Base-by-base conservation (phyloP, 139 green algal genomes). In the Closterium sp. region DNA sequence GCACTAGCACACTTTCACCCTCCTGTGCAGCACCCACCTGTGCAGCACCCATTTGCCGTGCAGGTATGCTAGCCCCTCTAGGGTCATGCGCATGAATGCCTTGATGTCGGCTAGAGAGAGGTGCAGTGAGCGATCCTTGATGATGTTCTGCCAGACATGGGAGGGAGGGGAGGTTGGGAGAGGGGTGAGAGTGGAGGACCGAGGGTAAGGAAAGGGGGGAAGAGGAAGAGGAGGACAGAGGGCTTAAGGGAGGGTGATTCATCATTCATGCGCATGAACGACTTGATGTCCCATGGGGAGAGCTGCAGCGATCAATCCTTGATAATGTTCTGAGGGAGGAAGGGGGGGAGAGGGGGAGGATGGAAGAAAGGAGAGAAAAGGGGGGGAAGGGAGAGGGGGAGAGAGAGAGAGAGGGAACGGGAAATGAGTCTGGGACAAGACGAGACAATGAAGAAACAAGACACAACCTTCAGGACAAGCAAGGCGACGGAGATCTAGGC, bases 11-110 rank as follows among this genome's bases (percentile, higher is more conserved):
- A n/a, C n/a, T n/a, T n/a, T n/a, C n/a, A n/a, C n/a, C n/a, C n/a
- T n/a, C n/a, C n/a, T n/a, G n/a, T n/a, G 95, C 7, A 96, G 45
- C 45, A 19, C 45, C 45, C 45, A 95, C 30, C 95, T 89, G 90
- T 96, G 95, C 21, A 96, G 84, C 62, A 96, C 94, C 95, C 95
- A 96, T 28, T 95, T 91, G 22, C 38, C 21, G 89, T 96, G 95
- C 90, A 86, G 94, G 62, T 91, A 92, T 30, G 91, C 93, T 1
- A 96, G 86, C 73, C 87, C 95, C 84, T 94, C 21, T 0, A 96
- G 92, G 11, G 88, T 96, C 95, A 96, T 96, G 86, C 86, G 42
- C 87, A 96, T 87, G 90, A 96, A 96, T 34, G 95, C 89, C 90
- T 96, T 96, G 62, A 96, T 38, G 85, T 96, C 95, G 0, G 91